phyloP scores from a whole-genome alignment of 1,284 basidiomycete genomes.

The Ganoderma lingzhi region DNA sequence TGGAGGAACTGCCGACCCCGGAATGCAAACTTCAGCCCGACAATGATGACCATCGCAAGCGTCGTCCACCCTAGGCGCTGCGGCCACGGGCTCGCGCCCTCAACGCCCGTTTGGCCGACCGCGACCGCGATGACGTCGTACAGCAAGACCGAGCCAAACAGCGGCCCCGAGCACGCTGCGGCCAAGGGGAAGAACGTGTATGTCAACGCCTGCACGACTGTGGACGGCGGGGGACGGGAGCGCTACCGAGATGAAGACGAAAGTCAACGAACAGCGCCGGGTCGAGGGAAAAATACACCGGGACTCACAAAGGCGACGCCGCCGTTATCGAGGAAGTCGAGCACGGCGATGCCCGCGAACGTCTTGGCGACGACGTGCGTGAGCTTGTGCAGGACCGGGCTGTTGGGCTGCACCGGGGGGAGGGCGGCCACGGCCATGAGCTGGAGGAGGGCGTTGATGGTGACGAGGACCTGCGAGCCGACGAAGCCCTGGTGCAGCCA shows the following conservation, averaged over 20 bases:
- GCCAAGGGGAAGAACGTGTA: slow-evolving; percentile 37
- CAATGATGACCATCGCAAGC: slow-evolving; percentile 32
- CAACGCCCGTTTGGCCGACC: slow-evolving; percentile 37
- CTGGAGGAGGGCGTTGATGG: slow-evolving; percentile 44
- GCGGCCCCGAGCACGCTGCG: slow-evolving; percentile 36
- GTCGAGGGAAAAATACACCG: neutral
- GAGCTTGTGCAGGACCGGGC: slow-evolving; percentile 33
- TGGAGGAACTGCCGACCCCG: slow-evolving; percentile 12
- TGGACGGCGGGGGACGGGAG: slow-evolving; percentile 34
- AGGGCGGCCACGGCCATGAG: slow-evolving; percentile 41
- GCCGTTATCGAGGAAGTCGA: slow-evolving; percentile 47
- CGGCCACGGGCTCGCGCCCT: slow-evolving; percentile 36
- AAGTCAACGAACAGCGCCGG: neutral
- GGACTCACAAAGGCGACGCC: slow-evolving; percentile 40
- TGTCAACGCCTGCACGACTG: slow-evolving; percentile 33
- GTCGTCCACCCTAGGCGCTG: slow-evolving; percentile 38
- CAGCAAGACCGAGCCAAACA: slow-evolving; percentile 40
- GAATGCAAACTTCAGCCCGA: slow-evolving; percentile 31
- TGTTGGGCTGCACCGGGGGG: slow-evolving; percentile 34
- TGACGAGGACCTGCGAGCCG: slow-evolving; percentile 41
- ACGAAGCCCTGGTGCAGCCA: slow-evolving; percentile 44
- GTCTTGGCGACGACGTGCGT: slow-evolving; percentile 46
- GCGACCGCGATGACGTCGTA: slow-evolving; percentile 41
- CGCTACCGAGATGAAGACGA: slow-evolving; percentile 22
- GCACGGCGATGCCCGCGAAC: slow-evolving; percentile 44